Evolutionary conservation across 345 rosid genomes (phyloP).

Genomic region (Linum lewisii): DNA sequence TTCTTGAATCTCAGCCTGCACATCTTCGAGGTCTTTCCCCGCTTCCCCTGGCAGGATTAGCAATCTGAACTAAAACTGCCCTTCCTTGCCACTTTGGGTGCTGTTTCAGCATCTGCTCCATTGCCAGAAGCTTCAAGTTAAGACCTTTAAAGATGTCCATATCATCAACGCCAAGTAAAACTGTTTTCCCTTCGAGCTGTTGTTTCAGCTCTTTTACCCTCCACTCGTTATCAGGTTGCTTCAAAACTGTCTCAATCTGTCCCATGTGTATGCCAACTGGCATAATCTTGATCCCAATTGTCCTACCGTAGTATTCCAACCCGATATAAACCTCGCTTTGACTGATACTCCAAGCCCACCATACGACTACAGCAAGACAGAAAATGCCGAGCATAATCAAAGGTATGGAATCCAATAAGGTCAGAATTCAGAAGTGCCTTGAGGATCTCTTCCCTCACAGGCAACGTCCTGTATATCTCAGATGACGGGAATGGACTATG

Average conservation of each 20-base stretch:
- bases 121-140: constrained; percentile 5
- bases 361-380: constrained; percentile 5
- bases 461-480: constrained; percentile 2
- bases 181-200: constrained; percentile 1
- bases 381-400: constrained; percentile 5
- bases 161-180: constrained; percentile 2
- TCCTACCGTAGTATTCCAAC: constrained; percentile 5
- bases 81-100: constrained; percentile 6
- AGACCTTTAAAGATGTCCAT: constrained; percentile 6
- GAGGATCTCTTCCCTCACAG: background rate
- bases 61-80: constrained; percentile 3
- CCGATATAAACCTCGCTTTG: constrained; percentile 2
- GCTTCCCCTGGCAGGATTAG: constrained; percentile 3
- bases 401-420: constrained; percentile 2
- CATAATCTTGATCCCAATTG: constrained; percentile 4
- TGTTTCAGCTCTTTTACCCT: constrained; percentile 1
- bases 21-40: constrained; percentile 6
- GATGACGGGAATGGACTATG: constrained; percentile 2
- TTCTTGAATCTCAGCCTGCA: constrained; percentile 1
- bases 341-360: constrained; percentile 7
- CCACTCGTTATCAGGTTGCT: background rate
- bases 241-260: constrained; percentile 5
- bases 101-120: constrained; percentile 3
- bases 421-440: constrained; percentile 1
- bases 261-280: constrained; percentile 5